A percentile compares a stretch with the other conserved stretches of the same genome.
These are phyloP conservation scores for Penicillium sp. DNA, from an alignment of 2,329 filamentous ascomycete genomes.

Conservation along the genomic window DNA sequence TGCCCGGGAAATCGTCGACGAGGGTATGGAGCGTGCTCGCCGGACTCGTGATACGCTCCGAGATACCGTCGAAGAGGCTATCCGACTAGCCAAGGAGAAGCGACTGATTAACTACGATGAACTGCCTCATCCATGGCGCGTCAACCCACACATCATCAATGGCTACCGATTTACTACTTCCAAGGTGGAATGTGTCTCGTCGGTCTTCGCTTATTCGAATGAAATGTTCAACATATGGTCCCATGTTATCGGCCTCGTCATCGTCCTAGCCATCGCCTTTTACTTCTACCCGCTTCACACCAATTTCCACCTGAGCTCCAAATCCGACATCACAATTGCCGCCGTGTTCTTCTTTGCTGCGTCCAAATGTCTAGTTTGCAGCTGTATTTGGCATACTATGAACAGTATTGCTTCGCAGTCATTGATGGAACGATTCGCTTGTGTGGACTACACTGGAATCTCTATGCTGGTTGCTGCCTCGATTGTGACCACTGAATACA, in stretches of 20 bases:
- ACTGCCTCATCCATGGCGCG: conserved; percentile 84
- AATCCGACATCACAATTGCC: conserved; percentile 84
- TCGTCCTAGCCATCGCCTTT: conserved; percentile 85
- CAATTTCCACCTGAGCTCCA: conserved; percentile 83
- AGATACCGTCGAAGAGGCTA: conserved; percentile 77
- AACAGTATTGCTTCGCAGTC: conserved; percentile 89
- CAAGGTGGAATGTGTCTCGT: conserved; percentile 82
- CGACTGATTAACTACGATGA: conserved; percentile 87
- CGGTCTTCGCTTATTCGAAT: conserved; percentile 81
- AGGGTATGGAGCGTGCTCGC: conserved; percentile 77
- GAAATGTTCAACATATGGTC: conserved; percentile 98
- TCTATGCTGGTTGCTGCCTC: conserved; percentile 87
- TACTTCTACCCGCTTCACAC: conserved; percentile 90
- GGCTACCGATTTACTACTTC: conserved; percentile 94
- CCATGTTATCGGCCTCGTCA: conserved; percentile 81
- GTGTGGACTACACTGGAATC: conserved; percentile 97
- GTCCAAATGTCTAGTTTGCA: conserved; percentile 91
- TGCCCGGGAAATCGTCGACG: conserved; percentile 73
- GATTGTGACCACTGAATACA: conserved; percentile 98
- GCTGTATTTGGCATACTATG: conserved; percentile 98
- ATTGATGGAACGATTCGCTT: conserved; percentile 91
- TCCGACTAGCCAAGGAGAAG: conserved; percentile 70
- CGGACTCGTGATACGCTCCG: conserved; percentile 79
- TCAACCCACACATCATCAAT: conserved; percentile 87
- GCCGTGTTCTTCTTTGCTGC: conserved; percentile 95